phyloP scores from a whole-genome alignment of 2,329 filamentous ascomycete genomes.

The Xylaria sp. region DNA sequence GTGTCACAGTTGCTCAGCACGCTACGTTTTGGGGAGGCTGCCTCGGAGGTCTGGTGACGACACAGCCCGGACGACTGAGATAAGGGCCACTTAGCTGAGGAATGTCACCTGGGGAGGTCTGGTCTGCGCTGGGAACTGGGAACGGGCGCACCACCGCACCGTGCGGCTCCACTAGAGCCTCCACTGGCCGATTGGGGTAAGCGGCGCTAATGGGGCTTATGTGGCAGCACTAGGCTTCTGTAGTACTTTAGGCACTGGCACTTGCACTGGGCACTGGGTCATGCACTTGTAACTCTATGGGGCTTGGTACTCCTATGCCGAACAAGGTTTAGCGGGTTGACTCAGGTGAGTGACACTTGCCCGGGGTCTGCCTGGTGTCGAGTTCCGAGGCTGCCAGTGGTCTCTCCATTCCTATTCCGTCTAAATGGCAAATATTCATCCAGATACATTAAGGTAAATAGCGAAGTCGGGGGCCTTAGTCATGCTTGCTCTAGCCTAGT shows the following conservation, averaged over 20 bases:
- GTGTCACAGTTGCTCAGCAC: too few species aligned
- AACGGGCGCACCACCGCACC: slow-evolving; percentile 26
- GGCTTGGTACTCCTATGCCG: slow-evolving; percentile 15
- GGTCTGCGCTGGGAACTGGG: slow-evolving; percentile 11
- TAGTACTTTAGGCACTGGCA: neutral
- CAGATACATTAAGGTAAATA: neutral
- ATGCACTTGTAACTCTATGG: neutral
- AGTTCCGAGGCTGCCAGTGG: slow-evolving; percentile 13
- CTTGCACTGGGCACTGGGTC: neutral
- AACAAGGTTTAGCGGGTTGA: slow-evolving; percentile 29
- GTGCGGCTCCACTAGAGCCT: slow-evolving; percentile 34
- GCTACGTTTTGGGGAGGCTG: neutral
- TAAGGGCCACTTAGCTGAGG: slow-evolving; percentile 5
- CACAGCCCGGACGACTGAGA: slow-evolving; percentile 10
- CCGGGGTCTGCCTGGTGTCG: neutral
- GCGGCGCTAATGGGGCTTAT: slow-evolving; percentile 17
- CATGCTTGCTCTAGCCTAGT: too few species aligned
- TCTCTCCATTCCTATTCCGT: neutral
- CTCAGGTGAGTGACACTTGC: slow-evolving; percentile 27
- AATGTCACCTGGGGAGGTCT: slow-evolving; percentile 1
- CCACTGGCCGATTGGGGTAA: slow-evolving; percentile 36
- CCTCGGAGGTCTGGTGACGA: slow-evolving; percentile 13
- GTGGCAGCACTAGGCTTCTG: neutral
- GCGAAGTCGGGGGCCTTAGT: too few species aligned
- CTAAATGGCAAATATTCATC: neutral